Evolutionary conservation across 208 protist species (phyloP), one percentile per base, ranked within the genome.

Genomic region (Naegleria fowleri): DNA sequence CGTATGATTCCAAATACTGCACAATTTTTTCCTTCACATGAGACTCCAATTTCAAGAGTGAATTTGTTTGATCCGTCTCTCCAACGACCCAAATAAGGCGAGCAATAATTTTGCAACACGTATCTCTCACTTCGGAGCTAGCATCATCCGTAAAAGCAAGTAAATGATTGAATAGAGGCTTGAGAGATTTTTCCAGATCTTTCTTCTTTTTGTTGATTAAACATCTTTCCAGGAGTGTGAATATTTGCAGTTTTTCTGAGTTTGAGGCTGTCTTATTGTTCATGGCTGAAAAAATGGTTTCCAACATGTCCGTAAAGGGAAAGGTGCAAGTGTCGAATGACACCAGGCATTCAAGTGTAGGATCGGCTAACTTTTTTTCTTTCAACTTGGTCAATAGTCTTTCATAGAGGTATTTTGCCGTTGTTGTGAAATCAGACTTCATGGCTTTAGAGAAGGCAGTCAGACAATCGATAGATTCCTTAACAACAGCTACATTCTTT

Each of bases 341-440:
- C 11, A 55, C 22, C 5, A 33, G 75, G 76, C 67, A 79, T 33
- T 79, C 67, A 36, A 79, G 29, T 36, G 38, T 58, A 25, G 48
- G 25, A 76, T 86, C 88, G 16, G 40, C 33, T 0, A 59, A 13
- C 13, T 90, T 90, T 19, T 90, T 90, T n/a, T 90, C 88, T 38
- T 90, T 90, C 9, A 90, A 33, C 29, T 76, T 58, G n/a, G 11
- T n/a, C 6, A 90, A 13, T 36, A 90, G 22, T 11, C 7, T 0
- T 43, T n/a, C 29, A 13, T 43, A 38, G 7, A 90, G 25, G 9
- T 5, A 7, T 38, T n/a, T 36, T 11, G 51, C 13, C 22, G 67
- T 36, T 0, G 19, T 38, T 90, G 9, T 83, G 19, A 90, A 90
- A 52, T 76, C 43, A 39, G n/a, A 76, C 22, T 58, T 86, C 25